phyloP scores from a whole-genome alignment of 768 basidiomycete species.

The Pleurotus citrinopileatus region DNA sequence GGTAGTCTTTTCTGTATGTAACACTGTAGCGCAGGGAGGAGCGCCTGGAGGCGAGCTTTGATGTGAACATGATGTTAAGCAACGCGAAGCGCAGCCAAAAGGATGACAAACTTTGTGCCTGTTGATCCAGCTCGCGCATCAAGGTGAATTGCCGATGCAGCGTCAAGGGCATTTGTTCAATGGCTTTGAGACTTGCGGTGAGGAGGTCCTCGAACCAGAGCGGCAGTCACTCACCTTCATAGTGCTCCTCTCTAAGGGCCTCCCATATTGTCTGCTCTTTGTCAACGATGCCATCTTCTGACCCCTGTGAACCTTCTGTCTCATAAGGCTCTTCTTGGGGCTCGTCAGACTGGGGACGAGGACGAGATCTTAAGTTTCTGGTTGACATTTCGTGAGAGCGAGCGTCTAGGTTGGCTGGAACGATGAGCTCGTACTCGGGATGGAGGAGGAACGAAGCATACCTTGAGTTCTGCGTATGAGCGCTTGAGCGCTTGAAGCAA shows the following conservation, averaged over 20 bases:
- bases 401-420: not conserved
- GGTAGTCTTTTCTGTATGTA: constrained; percentile 37
- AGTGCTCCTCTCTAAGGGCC: constrained; percentile 73
- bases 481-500: not conserved
- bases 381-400: constrained; percentile 1
- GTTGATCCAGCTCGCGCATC: constrained; percentile 70
- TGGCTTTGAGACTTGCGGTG: constrained; percentile 38
- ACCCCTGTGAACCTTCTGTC: constrained; percentile 16
- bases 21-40: constrained; percentile 42
- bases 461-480: not conserved
- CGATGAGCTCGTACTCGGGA: no score
- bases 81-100: not conserved
- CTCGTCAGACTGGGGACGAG: constrained; percentile 8
- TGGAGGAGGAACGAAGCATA: no score
- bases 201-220: not conserved
- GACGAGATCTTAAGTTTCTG: constrained; percentile 6
- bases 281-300: constrained; percentile 23
- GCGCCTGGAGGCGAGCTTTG: constrained; percentile 35
- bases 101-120: constrained; percentile 46
- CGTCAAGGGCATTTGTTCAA: constrained; percentile 77
- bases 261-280: constrained; percentile 73
- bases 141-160: constrained; percentile 69
- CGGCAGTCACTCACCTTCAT: constrained; percentile 52
- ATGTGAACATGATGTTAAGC: not conserved
- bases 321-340: constrained; percentile 28